Base-by-base conservation (phyloP, 2,329 filamentous ascomycete species). In the Hypoxylon sp. region DNA sequence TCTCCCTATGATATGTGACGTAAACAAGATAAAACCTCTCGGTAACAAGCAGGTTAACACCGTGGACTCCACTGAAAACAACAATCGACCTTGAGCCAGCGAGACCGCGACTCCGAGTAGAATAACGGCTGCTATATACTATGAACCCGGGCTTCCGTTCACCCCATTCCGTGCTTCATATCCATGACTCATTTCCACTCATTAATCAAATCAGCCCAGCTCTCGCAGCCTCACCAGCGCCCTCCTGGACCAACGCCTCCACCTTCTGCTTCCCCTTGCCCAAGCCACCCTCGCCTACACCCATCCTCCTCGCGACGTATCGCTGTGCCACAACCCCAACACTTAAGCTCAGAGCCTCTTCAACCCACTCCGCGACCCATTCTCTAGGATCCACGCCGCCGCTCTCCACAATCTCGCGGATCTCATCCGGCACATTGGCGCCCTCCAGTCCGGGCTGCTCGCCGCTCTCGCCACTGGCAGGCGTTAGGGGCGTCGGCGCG, bases 361-460 rank as follows among this genome's bases (percentile, higher is more conserved):
- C 95, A 50, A 99, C 87, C 96, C 96, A 99, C 80, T 98, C 96
- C 2, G 94, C 92, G 38, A 97, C 93, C 96, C 96, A 99, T 79
- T 99, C 96, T 63, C 96, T 87, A 0, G 96, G 96, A 76, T 99
- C 96, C 1, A 98, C 93, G 50, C 87, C 89, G 7, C 89, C 89
- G 48, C 82, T 82, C 75, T 89, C 88, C 43, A 99, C 89, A 69
- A 98, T 97, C 72, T 95, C 92, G 21, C 88, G 86, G 74, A 99
- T 98, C 76, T 94, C 93, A 28, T 93, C 91, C 0, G 96, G 95
- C 34, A 94, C 80, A n/a, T 75, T 74, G 9, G 75, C 73, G 13
- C 76, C 71, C 19, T 75, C 75, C 3, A 36, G 30, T 11, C 9
- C 45, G 2, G 45, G 21, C 48, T 51, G 57, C 30, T 77, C 73